Evolutionary conservation across 1,139 yeast species (phyloP).

Genomic region (Hansenula sp.): DNA sequence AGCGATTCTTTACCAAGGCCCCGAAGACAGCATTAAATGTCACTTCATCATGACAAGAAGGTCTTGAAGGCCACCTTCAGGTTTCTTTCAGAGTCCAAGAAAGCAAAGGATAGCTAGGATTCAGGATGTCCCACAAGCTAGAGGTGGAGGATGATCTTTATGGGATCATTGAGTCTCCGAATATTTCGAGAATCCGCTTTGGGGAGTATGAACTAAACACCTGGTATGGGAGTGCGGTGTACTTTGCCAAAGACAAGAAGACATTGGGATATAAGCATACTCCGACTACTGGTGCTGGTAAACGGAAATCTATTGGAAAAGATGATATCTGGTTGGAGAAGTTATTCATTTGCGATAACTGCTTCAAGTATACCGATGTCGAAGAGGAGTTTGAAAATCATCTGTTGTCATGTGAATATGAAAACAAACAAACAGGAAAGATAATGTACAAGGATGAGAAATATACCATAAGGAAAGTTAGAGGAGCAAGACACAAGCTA

Average conservation of each 20-base stretch:
- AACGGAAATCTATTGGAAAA: conserved; percentile 8
- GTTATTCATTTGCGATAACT: conserved; percentile 70
- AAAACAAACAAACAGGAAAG: conserved; percentile 53
- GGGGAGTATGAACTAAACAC: conserved; percentile 67
- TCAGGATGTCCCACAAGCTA: conserved; percentile 8
- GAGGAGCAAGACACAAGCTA: conserved; percentile 58
- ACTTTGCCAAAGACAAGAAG: conserved; percentile 41
- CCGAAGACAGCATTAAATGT: not conserved
- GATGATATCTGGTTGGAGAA: conserved; percentile 50
- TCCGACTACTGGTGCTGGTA: conserved; percentile 2
- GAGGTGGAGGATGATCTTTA: conserved; percentile 38
- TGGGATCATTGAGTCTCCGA: conserved; percentile 57
- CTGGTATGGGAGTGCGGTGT: conserved; percentile 86
- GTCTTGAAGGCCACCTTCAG: too few relatives aligned
- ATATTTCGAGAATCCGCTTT: conserved; percentile 59
- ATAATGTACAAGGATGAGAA: conserved; percentile 62
- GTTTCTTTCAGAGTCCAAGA: too few relatives aligned
- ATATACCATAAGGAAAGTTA: conserved; percentile 57
- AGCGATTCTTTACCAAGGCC: not conserved
- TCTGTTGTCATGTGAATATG: conserved; percentile 41
- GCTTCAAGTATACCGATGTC: conserved; percentile 72
- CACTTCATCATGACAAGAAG: too few relatives aligned
- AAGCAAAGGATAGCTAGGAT: too few relatives aligned
- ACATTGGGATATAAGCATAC: conserved; percentile 25
- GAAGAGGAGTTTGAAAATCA: conserved; percentile 40